Conservation (phyloP, 371 early-diverging fungal species). For the Choanephora cucurbitarum region DNA sequence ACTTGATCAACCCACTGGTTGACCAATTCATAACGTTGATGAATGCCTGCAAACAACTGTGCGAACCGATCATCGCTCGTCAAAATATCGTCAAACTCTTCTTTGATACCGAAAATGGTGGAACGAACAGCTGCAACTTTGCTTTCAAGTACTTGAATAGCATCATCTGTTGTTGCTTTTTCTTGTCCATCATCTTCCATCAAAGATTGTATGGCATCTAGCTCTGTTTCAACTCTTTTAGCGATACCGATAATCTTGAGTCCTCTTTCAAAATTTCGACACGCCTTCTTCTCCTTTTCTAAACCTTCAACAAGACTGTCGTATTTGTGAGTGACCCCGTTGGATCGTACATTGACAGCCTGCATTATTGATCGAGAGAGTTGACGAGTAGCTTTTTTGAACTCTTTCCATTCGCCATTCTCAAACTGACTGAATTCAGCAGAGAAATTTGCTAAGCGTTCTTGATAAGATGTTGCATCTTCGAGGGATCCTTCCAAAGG, state of each 20-base stretch:
- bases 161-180: slow-evolving; percentile 34
- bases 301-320: slow-evolving; percentile 10
- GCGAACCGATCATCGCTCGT: slow-evolving; percentile 18
- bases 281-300: slow-evolving; percentile 18
- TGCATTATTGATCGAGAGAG: slow-evolving; percentile 26
- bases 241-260: slow-evolving; percentile 29
- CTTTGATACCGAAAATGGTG: slow-evolving; percentile 29
- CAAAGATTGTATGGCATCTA: slow-evolving; percentile 40
- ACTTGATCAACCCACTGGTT: slow-evolving; percentile 56
- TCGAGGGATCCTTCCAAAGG: slow-evolving; percentile 30
- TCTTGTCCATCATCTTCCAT: slow-evolving; percentile 34
- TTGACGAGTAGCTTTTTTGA: slow-evolving; percentile 13
- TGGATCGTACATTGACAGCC: slow-evolving; percentile 2
- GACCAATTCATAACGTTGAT: slow-evolving; percentile 36
- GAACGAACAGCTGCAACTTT: slow-evolving; percentile 35
- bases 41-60: slow-evolving; percentile 23
- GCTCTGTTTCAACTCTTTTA: slow-evolving; percentile 34
- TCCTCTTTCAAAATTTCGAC: slow-evolving; percentile 34
- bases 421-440: slow-evolving; percentile 20
- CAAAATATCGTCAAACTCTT: slow-evolving; percentile 36
- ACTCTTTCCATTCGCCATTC: slow-evolving; percentile 28
- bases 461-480: slow-evolving; percentile 11
- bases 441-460: slow-evolving; percentile 4
- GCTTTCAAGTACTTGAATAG: slow-evolving; percentile 36
- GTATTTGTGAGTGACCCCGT: slow-evolving; percentile 8